Evolutionary conservation across 768 basidiomycete genomes (phyloP), one percentile per base, ranked within the genome.

Genomic region (Paxillus involutus): DNA sequence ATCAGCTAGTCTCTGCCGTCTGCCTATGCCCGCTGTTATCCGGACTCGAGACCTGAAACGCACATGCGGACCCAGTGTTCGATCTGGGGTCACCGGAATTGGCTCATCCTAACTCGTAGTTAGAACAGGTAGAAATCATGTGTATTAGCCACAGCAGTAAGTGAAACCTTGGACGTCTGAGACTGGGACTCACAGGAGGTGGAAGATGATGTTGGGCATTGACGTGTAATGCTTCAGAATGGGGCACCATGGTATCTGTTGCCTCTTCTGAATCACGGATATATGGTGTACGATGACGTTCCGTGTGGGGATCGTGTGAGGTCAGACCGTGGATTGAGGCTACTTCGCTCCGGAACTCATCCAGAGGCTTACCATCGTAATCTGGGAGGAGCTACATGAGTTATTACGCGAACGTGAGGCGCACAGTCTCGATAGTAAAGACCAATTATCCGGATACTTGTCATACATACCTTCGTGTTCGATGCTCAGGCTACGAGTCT

Each of bases 41-140:
- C 89, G 84, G 32, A 91, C 89, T 40, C 89, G 81, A 50, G 88
- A 84, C 52, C 82, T 80, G 67, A 91, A 91, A 49, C 80, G 86
- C 3, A 90, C 85, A 32, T 71, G 74, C 6, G 58, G 63, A 41
- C 49, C 26, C 26, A 26, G 19, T 16, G 59, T 39, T 13, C 45
- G 62, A 47, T 59, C 62, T 17, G 53, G 48, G 19, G 29, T 41
- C 29, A 50, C 17, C n/a, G 24, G 24, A 26, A 46, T 40, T 36
- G 55, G 17, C 24, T 64, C 66, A n/a, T 48, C 53, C 59, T 63
- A 40, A 37, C 48, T 49, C 44, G 52, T 44, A 45, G 50, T 36
- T 35, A 2, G 3, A 33, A 12, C 35, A 14, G 13, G 4, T 13
- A 14, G 12, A 14, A 35, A 13, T 35, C 35, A 35, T 44, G 13